A percentile compares a stretch with the other conserved stretches of the same genome.
phyloP scores from a whole-genome alignment of 108 stramenopile genomes.

The Fistulifera pelliculosa region DNA sequence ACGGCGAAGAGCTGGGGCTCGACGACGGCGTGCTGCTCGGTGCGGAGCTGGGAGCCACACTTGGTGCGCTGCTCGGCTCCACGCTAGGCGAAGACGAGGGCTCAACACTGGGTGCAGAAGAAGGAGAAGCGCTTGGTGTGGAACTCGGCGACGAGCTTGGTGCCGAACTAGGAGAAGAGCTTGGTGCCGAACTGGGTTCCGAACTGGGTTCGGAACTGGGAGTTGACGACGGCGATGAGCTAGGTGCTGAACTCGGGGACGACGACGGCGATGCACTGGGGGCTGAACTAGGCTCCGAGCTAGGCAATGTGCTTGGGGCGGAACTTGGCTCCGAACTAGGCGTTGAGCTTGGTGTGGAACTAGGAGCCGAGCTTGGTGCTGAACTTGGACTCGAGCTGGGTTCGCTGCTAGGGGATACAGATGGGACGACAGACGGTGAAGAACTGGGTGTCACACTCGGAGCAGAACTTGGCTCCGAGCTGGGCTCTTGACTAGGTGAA shows the following conservation, averaged over 20 bases:
- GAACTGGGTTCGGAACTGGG: not conserved
- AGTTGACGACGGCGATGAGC: not conserved
- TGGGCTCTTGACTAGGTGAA: constrained; percentile 1
- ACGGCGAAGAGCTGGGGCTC: not conserved
- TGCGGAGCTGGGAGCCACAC: not conserved
- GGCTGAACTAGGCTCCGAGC: not conserved
- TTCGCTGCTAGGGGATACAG: not conserved
- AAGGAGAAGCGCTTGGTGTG: constrained; percentile 1
- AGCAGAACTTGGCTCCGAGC: constrained; percentile 5
- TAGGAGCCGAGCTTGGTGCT: not conserved
- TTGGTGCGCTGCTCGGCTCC: not conserved
- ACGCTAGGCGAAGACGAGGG: not conserved
- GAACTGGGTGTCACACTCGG: not conserved
- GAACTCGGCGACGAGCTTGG: constrained; percentile 1
- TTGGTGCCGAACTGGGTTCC: not conserved
- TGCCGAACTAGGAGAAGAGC: not conserved
- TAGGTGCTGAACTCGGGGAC: not conserved
- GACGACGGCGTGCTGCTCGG: not conserved
- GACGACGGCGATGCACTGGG: constrained; percentile 2
- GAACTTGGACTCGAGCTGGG: not conserved
- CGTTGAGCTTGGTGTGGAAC: not conserved
- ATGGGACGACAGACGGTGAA: not conserved
- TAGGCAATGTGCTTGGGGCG: not conserved
- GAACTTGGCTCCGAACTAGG: constrained; percentile 2
- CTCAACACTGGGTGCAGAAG: not conserved